phyloP scores from a whole-genome alignment of 805 yeast species.

The Hanseniaspora thailandica region DNA sequence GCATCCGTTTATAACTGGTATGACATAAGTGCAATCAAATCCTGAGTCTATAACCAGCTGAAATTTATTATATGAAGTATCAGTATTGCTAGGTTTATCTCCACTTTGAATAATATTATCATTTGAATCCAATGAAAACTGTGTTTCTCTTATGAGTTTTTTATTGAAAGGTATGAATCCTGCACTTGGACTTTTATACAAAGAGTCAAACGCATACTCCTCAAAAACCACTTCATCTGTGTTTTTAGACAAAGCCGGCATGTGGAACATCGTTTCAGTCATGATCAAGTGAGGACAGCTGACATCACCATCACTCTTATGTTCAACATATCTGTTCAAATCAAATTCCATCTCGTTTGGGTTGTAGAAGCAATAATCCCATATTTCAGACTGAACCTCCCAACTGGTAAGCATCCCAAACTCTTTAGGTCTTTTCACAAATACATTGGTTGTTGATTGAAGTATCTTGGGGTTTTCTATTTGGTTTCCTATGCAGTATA shows the following conservation, averaged over 20 bases:
- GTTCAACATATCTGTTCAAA: constrained; percentile 29
- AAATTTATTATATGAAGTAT: constrained; percentile 40
- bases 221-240: constrained; percentile 90
- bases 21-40: constrained; percentile 71
- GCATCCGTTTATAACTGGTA: constrained; percentile 71
- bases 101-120: constrained; percentile 10
- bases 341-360: constrained; percentile 37
- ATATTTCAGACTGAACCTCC: constrained; percentile 77
- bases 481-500: constrained; percentile 59
- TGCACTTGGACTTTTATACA: constrained; percentile 55
- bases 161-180: constrained; percentile 54
- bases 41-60: constrained; percentile 80
- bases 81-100: not conserved
- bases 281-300: constrained; percentile 36
- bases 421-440: constrained; percentile 71
- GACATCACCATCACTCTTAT: constrained; percentile 34
- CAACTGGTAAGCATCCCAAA: constrained; percentile 82
- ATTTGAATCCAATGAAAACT: constrained; percentile 21
- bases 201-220: constrained; percentile 69
- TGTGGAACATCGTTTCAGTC: constrained; percentile 70
- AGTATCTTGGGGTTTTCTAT: constrained; percentile 38
- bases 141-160: constrained; percentile 11
- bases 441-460: constrained; percentile 57
- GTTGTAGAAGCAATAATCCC: constrained; percentile 66
- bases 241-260: constrained; percentile 70